Base-by-base conservation (phyloP, 2,329 filamentous ascomycete genomes). In the Ophiostoma sp. region DNA sequence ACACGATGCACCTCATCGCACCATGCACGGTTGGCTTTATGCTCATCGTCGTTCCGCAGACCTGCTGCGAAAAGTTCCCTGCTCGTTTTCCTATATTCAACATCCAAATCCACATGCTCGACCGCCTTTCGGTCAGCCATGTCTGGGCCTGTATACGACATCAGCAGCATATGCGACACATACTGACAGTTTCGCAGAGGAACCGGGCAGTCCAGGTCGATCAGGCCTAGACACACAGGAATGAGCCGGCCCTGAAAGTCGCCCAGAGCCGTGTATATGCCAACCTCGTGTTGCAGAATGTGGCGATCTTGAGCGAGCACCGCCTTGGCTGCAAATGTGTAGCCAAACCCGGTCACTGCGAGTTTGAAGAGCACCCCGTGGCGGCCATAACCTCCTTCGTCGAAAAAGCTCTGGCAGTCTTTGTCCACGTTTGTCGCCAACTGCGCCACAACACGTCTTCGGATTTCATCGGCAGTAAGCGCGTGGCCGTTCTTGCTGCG, bases 271-370 rank as follows among this genome's bases (percentile, higher is more conserved):
- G 27, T n/a, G 66, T 68, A 68, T 16, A 68, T 55, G 14, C 1
- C 5, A 27, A 38, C 36, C 38, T 68, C 66, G n/a, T 68, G 62
- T 16, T 58, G n/a, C n/a, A 68, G 62, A 7, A 55, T 44, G 14
- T 27, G 6, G 38, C 60, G 47, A 12, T 68, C 42, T 11, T 44
- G 5, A 44, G 42, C 42, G 5, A 44, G 42, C 42, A 44, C 42
- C 42, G 42, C 67, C 45, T 68, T 68, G 49, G 49, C 63, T n/a
- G 55, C 49, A 40, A 68, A 49, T 11, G 63, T 68, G 45, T 68
- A 68, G 36, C 66, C 66, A 16, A 52, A 68, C 5, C 66, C 66
- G 0, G 66, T 65, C 3, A 62, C 12, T 0, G 47, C 60, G 27
- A 68, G 58, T 41, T 49, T 65, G 41, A 65, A 65, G 63, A 68